Evolutionary conservation across 371 early-diverging fungal genomes (phyloP).

Genomic region (Thermomucor indicae-seudaticae): DNA sequence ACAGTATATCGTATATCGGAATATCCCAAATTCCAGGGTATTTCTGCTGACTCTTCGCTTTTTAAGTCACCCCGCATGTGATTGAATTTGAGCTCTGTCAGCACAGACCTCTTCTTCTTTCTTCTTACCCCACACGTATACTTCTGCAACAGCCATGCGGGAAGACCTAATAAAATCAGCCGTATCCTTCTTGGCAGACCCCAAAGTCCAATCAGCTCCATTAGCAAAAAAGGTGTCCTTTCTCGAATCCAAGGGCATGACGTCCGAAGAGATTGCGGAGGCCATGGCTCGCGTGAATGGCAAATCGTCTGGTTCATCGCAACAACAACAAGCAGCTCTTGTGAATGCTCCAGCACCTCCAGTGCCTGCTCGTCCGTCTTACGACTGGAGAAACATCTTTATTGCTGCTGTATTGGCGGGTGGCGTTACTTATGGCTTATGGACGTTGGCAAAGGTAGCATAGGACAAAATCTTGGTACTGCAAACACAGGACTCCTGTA

Average conservation of each 20-base stretch:
- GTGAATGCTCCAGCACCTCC: constrained; percentile 38
- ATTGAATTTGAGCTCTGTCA: too few species aligned
- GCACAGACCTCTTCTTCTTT: too few species aligned
- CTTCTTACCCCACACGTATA: too few species aligned
- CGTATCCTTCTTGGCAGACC: constrained; percentile 88
- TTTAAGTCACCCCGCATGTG: too few species aligned
- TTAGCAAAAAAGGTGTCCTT: constrained; percentile 90
- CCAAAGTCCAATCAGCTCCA: constrained; percentile 86
- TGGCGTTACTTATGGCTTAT: constrained; percentile 83
- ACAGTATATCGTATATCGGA: too few species aligned
- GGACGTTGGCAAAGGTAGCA: constrained; percentile 72
- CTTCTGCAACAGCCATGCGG: too few species aligned
- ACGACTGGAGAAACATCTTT: constrained; percentile 92
- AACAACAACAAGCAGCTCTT: constrained; percentile 8
- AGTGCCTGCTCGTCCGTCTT: constrained; percentile 69
- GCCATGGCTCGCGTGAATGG: constrained; percentile 73
- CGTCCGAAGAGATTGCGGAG: constrained; percentile 86
- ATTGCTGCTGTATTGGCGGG: constrained; percentile 85
- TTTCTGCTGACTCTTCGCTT: too few species aligned
- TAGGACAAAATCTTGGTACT: not conserved
- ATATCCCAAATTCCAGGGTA: too few species aligned
- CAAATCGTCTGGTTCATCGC: constrained; percentile 13
- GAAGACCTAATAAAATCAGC: constrained; percentile 86
- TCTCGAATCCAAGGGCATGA: constrained; percentile 93
- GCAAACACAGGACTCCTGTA: not conserved